These are phyloP conservation scores for Botryotinia globosa DNA, from an alignment of 2,329 filamentous ascomycete genomes.

Conservation along the genomic window DNA sequence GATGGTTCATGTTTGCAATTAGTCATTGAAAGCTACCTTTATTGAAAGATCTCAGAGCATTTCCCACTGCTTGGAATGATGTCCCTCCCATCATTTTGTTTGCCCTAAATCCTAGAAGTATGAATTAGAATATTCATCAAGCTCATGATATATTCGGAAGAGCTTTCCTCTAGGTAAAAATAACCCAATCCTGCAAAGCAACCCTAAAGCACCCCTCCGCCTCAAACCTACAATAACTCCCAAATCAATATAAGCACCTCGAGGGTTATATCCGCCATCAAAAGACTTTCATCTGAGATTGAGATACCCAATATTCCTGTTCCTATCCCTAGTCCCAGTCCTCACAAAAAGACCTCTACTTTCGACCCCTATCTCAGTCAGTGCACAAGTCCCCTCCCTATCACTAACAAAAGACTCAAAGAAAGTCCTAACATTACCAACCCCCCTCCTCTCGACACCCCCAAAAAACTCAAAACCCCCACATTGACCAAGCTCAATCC, in stretches of 20 bases:
- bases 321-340: not conserved
- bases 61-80: not conserved
- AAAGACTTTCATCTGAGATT: not conserved
- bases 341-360: not conserved
- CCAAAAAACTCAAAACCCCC: not conserved
- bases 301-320: not conserved
- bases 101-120: not conserved
- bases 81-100: not conserved
- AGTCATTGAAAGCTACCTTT: not conserved
- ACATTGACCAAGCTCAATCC: not conserved
- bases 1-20: not conserved
- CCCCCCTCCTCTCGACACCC: not conserved
- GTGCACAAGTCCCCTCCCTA: not conserved
- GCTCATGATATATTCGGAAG: fast-evolving
- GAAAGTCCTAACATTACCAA: not conserved
- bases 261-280: not conserved
- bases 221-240: not conserved
- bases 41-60: not conserved
- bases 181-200: not conserved
- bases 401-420: not conserved
- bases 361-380: not conserved
- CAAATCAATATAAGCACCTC: not conserved
- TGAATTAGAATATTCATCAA: not conserved
- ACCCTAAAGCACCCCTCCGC: not conserved
- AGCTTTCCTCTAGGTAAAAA: fast-evolving